phyloP scores from a whole-genome alignment of 192 early-diverging fungal genomes.

The Funneliformis geosporum region DNA sequence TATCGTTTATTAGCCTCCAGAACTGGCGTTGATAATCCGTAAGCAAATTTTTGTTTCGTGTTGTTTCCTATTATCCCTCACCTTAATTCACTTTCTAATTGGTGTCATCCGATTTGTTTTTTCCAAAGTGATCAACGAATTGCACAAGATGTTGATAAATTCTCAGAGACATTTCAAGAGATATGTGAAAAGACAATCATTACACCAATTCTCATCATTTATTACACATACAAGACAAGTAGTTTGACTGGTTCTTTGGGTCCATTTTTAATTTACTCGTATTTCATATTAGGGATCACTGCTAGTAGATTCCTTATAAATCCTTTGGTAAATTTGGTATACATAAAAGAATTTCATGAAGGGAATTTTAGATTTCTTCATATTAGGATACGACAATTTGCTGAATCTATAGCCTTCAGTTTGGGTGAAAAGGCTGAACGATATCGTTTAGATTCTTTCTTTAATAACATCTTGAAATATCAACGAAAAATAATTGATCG shows the following conservation, averaged over 20 bases:
- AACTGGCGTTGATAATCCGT: slow-evolving; percentile 69
- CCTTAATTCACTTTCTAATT: slow-evolving; percentile 7
- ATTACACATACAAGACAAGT: slow-evolving; percentile 79
- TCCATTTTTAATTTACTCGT: slow-evolving; percentile 71
- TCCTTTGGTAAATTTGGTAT: slow-evolving; percentile 76
- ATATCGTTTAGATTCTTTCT: slow-evolving; percentile 49
- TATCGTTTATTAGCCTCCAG: slow-evolving; percentile 60
- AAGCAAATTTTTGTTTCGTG: slow-evolving; percentile 31
- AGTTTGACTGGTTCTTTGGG: slow-evolving; percentile 64
- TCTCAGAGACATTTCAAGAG: slow-evolving; percentile 60
- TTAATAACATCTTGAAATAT: slow-evolving; percentile 55
- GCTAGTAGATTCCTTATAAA: slow-evolving; percentile 67
- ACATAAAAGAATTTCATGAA: slow-evolving; percentile 73
- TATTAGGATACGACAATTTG: slow-evolving; percentile 68
- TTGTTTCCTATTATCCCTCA: slow-evolving; percentile 3
- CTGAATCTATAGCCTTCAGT: slow-evolving; percentile 81
- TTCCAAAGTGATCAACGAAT: slow-evolving; percentile 75
- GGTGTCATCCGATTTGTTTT: not conserved
- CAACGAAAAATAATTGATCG: slow-evolving; percentile 62
- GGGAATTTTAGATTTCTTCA: slow-evolving; percentile 76
- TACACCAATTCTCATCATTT: slow-evolving; percentile 71
- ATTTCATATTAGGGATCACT: slow-evolving; percentile 65
- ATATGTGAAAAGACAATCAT: slow-evolving; percentile 67
- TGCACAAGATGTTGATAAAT: slow-evolving; percentile 85
- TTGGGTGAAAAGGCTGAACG: slow-evolving; percentile 73